Evolutionary conservation across 257 asterid species (phyloP).

Genomic region (Striga asiatica): DNA sequence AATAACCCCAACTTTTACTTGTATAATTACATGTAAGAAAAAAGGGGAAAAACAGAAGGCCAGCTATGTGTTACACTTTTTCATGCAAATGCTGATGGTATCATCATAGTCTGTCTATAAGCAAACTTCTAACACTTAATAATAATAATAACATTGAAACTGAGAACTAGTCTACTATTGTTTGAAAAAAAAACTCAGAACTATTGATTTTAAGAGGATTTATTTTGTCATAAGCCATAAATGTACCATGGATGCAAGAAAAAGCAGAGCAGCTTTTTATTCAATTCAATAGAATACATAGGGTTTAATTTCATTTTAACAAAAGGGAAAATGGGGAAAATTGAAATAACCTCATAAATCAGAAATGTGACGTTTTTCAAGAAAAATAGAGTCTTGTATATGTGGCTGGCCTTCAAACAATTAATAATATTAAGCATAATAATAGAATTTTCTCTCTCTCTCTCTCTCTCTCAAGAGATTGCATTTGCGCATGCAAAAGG

Average conservation of each 20-base stretch:
- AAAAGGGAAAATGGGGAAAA: too few relatives aligned
- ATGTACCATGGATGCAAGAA: background rate
- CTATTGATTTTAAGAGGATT: background rate
- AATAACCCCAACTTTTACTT: constrained; percentile 9
- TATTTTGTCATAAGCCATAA: background rate
- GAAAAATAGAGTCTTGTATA: background rate
- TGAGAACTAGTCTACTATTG: too few relatives aligned
- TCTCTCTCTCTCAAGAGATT: constrained; percentile 12
- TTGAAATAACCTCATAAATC: too few relatives aligned
- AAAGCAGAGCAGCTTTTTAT: background rate
- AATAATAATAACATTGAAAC: too few relatives aligned
- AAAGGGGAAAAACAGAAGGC: background rate
- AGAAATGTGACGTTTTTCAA: background rate
- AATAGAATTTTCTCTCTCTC: constrained; percentile 10
- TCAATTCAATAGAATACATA: too few relatives aligned
- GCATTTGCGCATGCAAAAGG: constrained; percentile 25
- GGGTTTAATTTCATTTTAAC: too few relatives aligned
- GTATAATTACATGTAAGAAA: background rate
- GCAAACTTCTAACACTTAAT: constrained; percentile 12
- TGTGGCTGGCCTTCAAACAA: background rate
- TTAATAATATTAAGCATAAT: background rate
- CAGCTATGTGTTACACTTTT: constrained; percentile 5
- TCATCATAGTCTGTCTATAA: constrained; percentile 5
- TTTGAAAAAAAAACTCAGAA: background rate
- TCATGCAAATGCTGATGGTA: constrained; percentile 4